These are phyloP conservation scores for Cladophialophora yegresii DNA, from an alignment of 2,329 filamentous ascomycete species.

Conservation along the genomic window DNA sequence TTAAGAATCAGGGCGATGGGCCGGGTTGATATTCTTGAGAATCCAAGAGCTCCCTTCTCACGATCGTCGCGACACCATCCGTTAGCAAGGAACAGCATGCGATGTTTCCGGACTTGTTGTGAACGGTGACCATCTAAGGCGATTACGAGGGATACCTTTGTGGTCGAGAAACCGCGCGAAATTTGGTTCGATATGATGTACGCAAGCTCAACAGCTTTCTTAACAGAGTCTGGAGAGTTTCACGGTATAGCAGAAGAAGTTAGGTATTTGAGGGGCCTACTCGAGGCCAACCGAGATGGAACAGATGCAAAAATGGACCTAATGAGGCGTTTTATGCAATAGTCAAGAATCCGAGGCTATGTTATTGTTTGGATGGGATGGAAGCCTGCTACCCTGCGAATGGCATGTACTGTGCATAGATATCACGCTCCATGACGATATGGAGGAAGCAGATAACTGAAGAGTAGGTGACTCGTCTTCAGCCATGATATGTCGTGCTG, in stretches of 20 bases:
- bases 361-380: background rate
- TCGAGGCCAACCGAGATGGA: background rate
- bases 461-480: background rate
- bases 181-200: background rate
- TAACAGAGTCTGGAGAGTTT: background rate
- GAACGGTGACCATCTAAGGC: background rate
- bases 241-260: background rate
- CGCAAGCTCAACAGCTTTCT: background rate
- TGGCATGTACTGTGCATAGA: background rate
- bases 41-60: background rate
- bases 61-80: background rate
- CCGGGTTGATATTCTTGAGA: background rate
- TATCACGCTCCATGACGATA: background rate
- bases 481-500: background rate
- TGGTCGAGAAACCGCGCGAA: background rate
- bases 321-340: background rate
- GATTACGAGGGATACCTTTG: background rate
- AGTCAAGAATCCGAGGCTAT: background rate
- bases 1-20: background rate
- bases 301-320: background rate
- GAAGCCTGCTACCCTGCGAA: background rate
- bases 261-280: background rate
- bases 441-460: background rate
- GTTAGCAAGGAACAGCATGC: background rate
- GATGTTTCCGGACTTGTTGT: background rate